These are phyloP conservation scores for Styphnolobium japonicum DNA, from an alignment of 306 rosid species.

Conservation along the genomic window DNA sequence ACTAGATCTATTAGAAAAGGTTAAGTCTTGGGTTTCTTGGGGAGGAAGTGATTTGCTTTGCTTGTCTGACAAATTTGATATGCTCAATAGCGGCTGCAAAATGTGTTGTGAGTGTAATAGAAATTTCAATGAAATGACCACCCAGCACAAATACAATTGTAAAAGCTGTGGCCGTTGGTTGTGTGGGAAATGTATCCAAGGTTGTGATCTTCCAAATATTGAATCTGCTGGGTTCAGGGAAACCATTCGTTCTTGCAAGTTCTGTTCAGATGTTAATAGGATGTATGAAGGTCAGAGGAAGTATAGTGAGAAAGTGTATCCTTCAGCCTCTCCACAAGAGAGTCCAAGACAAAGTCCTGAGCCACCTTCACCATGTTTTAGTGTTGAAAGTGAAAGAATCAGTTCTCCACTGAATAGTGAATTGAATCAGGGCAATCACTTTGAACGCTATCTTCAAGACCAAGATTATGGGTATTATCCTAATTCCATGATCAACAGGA, in stretches of 20 bases:
- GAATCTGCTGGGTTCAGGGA: slow-evolving; percentile 40
- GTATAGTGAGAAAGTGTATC: slow-evolving; percentile 71
- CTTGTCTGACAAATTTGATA: slow-evolving; percentile 47
- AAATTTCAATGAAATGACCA: slow-evolving; percentile 29
- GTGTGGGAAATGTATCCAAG: slow-evolving; percentile 63
- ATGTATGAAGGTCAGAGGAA: slow-evolving; percentile 48
- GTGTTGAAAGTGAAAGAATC: slow-evolving; percentile 48
- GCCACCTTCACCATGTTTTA: slow-evolving; percentile 63
- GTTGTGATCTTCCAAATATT: slow-evolving; percentile 41
- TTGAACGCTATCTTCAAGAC: slow-evolving; percentile 43
- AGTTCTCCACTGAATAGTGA: slow-evolving; percentile 41
- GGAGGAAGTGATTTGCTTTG: slow-evolving; percentile 36
- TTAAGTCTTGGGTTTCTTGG: slow-evolving; percentile 68
- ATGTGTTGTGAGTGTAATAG: slow-evolving; percentile 71
- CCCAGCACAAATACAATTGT: slow-evolving; percentile 49
- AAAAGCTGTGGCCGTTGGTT: slow-evolving; percentile 69
- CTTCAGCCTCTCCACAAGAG: slow-evolving; percentile 78
- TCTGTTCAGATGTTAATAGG: slow-evolving; percentile 47
- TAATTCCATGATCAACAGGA: slow-evolving; percentile 39
- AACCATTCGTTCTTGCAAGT: slow-evolving; percentile 52
- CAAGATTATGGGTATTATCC: slow-evolving; percentile 56
- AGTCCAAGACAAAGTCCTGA: slow-evolving; percentile 79
- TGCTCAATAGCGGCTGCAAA: slow-evolving; percentile 45
- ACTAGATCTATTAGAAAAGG: slow-evolving; percentile 64
- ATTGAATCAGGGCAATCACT: slow-evolving; percentile 49